phyloP scores from a whole-genome alignment of 805 yeast species.

The Saccharomycopsis sp. region DNA sequence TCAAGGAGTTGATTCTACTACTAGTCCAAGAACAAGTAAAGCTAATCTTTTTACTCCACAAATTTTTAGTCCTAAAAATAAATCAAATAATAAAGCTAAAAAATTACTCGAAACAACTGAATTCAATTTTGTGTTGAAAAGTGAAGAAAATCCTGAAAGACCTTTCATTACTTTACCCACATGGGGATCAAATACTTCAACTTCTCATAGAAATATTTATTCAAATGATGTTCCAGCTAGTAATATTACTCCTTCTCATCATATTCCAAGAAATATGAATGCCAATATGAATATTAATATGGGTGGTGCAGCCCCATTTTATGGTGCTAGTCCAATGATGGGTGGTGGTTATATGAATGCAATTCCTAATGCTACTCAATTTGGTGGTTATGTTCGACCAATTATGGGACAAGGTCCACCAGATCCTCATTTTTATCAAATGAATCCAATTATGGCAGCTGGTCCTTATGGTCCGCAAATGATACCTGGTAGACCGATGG shows the following conservation, averaged over 20 bases:
- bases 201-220: neutral
- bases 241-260: neutral
- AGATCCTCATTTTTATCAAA: neutral
- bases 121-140: slow-evolving; percentile 11
- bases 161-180: slow-evolving; percentile 71
- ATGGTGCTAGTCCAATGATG: neutral
- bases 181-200: slow-evolving; percentile 43
- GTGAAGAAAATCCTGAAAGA: slow-evolving; percentile 33
- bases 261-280: neutral
- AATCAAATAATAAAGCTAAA: slow-evolving; percentile 13
- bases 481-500: neutral
- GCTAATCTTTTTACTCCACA: slow-evolving; percentile 4
- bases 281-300: neutral
- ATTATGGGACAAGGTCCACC: neutral
- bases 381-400: neutral
- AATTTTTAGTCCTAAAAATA: slow-evolving; percentile 3
- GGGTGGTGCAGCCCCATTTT: neutral
- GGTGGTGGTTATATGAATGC: neutral
- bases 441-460: neutral
- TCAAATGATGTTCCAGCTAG: neutral
- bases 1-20: neutral
- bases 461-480: neutral
- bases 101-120: slow-evolving; percentile 3
- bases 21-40: slow-evolving; percentile 2
- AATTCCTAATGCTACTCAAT: neutral